A percentile compares a stretch with the other conserved stretches of the same genome.
These are phyloP conservation scores for Aspergillus ellipticus DNA, from an alignment of 495 filamentous ascomycete genomes.

Conservation along the genomic window DNA sequence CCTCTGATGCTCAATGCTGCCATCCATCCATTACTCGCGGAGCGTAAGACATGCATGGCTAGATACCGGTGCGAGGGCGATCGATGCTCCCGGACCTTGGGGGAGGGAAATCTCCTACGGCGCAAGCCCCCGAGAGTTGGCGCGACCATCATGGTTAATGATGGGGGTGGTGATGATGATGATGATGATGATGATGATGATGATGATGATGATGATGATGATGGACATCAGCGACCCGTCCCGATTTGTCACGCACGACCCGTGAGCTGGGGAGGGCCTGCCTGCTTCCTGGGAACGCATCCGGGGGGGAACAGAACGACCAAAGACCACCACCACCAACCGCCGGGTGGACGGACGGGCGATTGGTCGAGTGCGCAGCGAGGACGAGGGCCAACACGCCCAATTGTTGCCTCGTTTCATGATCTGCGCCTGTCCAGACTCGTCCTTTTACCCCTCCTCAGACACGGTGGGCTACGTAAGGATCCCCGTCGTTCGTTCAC, in stretches of 20 bases:
- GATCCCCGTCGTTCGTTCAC: constrained; percentile 10
- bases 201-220: no score
- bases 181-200: no score
- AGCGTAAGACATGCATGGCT: constrained; percentile 5
- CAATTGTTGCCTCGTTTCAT: constrained; percentile 28
- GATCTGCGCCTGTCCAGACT: constrained; percentile 29
- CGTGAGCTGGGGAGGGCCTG: neutral
- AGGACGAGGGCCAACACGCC: constrained; percentile 9
- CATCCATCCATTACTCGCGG: neutral
- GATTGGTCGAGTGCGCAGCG: constrained; percentile 2
- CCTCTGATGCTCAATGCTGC: neutral
- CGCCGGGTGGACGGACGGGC: neutral
- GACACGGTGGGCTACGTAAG: constrained; percentile 19
- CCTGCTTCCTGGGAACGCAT: no score
- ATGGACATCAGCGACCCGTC: no score
- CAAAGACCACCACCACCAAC: neutral
- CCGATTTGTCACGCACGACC: no score
- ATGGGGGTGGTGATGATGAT: neutral
- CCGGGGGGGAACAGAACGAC: no score
- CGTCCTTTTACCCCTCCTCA: constrained; percentile 24
- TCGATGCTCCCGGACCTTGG: constrained; percentile 2
- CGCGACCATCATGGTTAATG: neutral
- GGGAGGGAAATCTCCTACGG: constrained; percentile 1
- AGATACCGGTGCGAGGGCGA: constrained; percentile 3
- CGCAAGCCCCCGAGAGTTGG: neutral